Percentiles rank a stretch among this genome's conserved stretches.
Conservation (phyloP, 768 basidiomycete species). For the Kwoniella pini region DNA sequence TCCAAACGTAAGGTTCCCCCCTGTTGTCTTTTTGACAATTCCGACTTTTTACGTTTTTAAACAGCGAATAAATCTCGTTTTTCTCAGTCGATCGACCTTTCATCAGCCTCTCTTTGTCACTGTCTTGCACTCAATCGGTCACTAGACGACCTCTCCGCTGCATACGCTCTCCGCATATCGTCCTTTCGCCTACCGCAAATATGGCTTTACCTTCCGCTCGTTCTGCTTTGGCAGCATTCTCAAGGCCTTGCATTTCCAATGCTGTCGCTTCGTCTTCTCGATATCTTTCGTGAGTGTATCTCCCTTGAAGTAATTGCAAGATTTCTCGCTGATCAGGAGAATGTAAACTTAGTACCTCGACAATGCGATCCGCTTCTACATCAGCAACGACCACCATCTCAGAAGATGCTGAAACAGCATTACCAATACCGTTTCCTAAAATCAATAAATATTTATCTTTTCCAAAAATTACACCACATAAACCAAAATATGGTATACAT, state of each 20-base stretch:
- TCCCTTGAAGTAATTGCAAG: too few species aligned
- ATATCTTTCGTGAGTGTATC: constrained; percentile 19
- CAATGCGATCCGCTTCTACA: constrained; percentile 7
- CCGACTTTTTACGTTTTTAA: not conserved
- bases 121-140: not conserved
- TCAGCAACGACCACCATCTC: constrained; percentile 2
- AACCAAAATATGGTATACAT: constrained; percentile 55
- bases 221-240: constrained; percentile 1
- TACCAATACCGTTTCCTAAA: constrained; percentile 13
- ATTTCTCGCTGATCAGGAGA: too few species aligned
- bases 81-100: not conserved
- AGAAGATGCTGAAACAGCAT: constrained; percentile 1
- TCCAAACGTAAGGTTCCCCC: too few species aligned
- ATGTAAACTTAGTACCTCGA: constrained; percentile 2
- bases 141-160: not conserved
- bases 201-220: constrained; percentile 15
- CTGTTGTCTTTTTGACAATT: not conserved
- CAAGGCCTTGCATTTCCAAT: constrained; percentile 10
- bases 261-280: constrained; percentile 21
- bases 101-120: not conserved
- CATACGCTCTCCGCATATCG: too few species aligned
- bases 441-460: constrained; percentile 21
- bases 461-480: not conserved
- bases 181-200: not conserved
- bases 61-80: not conserved